Percentiles rank a stretch among this genome's conserved stretches.
Conservation (phyloP, 768 basidiomycete species). For the Trametes elegans region DNA sequence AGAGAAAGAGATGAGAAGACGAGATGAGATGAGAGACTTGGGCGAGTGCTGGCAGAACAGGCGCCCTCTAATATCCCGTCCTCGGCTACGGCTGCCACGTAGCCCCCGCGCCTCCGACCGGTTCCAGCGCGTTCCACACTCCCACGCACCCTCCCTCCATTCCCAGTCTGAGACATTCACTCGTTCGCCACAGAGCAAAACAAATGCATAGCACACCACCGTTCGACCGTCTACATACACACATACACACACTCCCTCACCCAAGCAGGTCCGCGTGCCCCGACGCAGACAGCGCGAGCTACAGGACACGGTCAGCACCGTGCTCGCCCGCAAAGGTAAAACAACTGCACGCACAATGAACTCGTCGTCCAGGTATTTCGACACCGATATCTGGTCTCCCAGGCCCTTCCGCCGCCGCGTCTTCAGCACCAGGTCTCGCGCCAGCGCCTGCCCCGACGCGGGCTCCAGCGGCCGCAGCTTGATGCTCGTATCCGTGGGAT, state of each 20-base stretch:
- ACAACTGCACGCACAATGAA: slow-evolving; percentile 66
- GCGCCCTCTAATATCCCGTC: slow-evolving; percentile 32
- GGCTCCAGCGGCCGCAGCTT: slow-evolving; percentile 96
- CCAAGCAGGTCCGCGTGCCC: slow-evolving; percentile 94
- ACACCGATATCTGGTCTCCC: slow-evolving; percentile 95
- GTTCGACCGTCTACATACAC: slow-evolving; percentile 18
- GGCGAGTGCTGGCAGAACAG: background rate
- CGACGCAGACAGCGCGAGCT: slow-evolving; percentile 92
- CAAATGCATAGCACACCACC: slow-evolving; percentile 22
- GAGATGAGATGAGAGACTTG: slow-evolving; percentile 15
- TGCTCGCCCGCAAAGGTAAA: background rate
- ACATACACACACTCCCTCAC: slow-evolving; percentile 29
- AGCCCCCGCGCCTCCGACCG: slow-evolving; percentile 19
- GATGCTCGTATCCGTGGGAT: slow-evolving; percentile 97
- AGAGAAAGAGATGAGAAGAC: slow-evolving; percentile 33
- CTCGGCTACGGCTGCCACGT: slow-evolving; percentile 43
- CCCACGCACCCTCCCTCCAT: slow-evolving; percentile 29
- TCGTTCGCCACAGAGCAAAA: background rate
- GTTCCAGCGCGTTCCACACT: slow-evolving; percentile 34
- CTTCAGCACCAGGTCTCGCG: slow-evolving; percentile 93
- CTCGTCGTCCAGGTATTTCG: slow-evolving; percentile 96
- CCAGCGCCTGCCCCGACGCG: slow-evolving; percentile 92
- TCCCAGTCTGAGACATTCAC: background rate
- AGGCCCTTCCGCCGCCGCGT: slow-evolving; percentile 95
- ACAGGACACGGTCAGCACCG: slow-evolving; percentile 14